Percentiles rank a stretch among this genome's conserved stretches.
Evolutionary conservation across 345 rosid genomes (phyloP).

Genomic region (Nasturtium officinale): DNA sequence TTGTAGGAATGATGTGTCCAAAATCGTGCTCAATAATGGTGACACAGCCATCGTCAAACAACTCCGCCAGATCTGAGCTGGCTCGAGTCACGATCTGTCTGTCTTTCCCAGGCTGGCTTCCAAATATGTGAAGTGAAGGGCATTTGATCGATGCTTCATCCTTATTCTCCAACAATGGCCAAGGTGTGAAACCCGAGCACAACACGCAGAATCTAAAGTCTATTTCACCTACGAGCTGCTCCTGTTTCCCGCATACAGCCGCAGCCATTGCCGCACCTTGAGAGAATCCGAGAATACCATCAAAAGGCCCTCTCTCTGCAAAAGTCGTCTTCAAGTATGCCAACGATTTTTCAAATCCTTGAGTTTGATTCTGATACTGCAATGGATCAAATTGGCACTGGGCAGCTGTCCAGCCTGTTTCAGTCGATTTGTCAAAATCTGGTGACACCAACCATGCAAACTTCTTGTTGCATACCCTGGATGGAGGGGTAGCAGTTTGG

Average conservation of each 20-base stretch:
- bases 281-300: constrained; percentile 90
- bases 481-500: constrained; percentile 51
- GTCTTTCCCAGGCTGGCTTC: constrained; percentile 67
- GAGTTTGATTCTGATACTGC: constrained; percentile 83
- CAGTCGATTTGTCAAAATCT: constrained; percentile 45
- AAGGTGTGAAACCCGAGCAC: constrained; percentile 73
- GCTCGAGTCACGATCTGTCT: constrained; percentile 71
- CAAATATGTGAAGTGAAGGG: constrained; percentile 91
- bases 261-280: constrained; percentile 98
- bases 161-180: constrained; percentile 41
- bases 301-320: constrained; percentile 80
- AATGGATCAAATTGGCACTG: constrained; percentile 69
- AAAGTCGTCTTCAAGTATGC: constrained; percentile 53
- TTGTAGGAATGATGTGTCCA: constrained; percentile 90
- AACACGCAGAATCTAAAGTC: constrained; percentile 75
- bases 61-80: constrained; percentile 61
- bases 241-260: constrained; percentile 52
- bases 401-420: constrained; percentile 59
- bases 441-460: constrained; percentile 85
- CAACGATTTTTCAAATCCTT: constrained; percentile 65
- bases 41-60: constrained; percentile 61
- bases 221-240: constrained; percentile 52
- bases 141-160: constrained; percentile 51
- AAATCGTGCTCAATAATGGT: constrained; percentile 71
- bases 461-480: constrained; percentile 65